These are phyloP conservation scores for Phytopythium cucurbitacearum DNA, from an alignment of 352 stramenopile species.

Conservation along the genomic window DNA sequence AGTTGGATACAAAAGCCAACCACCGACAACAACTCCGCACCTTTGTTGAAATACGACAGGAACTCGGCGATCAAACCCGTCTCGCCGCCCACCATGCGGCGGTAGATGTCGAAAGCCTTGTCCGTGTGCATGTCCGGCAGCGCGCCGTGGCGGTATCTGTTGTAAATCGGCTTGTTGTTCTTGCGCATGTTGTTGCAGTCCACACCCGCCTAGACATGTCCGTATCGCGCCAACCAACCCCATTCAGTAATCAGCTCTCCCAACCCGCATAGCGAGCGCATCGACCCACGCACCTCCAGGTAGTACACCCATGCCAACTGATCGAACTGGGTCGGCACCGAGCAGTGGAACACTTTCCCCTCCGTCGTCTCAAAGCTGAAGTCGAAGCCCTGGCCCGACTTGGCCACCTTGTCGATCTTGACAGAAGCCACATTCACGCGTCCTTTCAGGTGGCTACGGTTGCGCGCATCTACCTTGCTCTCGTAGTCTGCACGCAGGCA, in stretches of 20 bases:
- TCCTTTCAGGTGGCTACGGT: slow-evolving; percentile 82
- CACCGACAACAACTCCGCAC: slow-evolving; percentile 7
- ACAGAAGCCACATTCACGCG: slow-evolving; percentile 77
- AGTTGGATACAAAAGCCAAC: background rate
- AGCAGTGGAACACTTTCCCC: slow-evolving; percentile 83
- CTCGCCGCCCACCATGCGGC: slow-evolving; percentile 58
- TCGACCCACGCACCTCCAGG: slow-evolving; percentile 40
- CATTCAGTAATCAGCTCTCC: no score
- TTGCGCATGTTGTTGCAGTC: slow-evolving; percentile 80
- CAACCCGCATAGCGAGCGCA: no score
- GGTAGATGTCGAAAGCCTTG: slow-evolving; percentile 74
- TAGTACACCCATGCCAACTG: slow-evolving; percentile 85
- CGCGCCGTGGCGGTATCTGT: slow-evolving; percentile 62
- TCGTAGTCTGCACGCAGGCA: slow-evolving; percentile 61
- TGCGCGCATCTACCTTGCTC: slow-evolving; percentile 85
- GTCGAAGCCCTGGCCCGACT: slow-evolving; percentile 77
- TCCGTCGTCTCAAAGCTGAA: slow-evolving; percentile 84
- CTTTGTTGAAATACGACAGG: slow-evolving; percentile 86
- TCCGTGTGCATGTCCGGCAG: slow-evolving; percentile 76
- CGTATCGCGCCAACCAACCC: no score
- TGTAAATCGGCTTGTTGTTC: slow-evolving; percentile 82
- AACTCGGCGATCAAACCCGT: slow-evolving; percentile 49
- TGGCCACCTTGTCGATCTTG: slow-evolving; percentile 72
- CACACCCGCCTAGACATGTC: slow-evolving; percentile 40
- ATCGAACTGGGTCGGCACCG: slow-evolving; percentile 72